These are phyloP conservation scores for Hibiscus tridactylites DNA, from an alignment of 345 rosid genomes.

Conservation along the genomic window DNA sequence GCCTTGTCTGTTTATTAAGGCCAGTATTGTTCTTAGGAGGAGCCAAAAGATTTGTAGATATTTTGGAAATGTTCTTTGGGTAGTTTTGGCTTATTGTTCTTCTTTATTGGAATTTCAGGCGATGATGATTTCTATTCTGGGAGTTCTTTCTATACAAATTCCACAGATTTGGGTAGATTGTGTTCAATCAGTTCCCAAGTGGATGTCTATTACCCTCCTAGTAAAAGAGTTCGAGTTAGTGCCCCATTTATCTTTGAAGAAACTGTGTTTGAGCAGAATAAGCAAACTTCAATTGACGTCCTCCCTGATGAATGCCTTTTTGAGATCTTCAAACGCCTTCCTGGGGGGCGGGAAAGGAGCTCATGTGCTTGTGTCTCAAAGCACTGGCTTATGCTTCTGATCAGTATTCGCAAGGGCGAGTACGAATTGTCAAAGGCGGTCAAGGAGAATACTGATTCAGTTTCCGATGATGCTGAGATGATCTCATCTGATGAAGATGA, in stretches of 20 bases:
- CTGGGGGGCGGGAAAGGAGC: conserved; percentile 45
- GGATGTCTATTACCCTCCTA: conserved; percentile 44
- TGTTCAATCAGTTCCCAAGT: conserved; percentile 32
- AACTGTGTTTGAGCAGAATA: conserved; percentile 21
- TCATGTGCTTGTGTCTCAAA: conserved; percentile 58
- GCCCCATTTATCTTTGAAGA: conserved; percentile 23
- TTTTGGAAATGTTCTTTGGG: background rate
- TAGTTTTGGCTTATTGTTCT: conserved; percentile 11
- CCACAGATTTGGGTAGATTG: conserved; percentile 31
- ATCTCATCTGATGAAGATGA: conserved; percentile 27
- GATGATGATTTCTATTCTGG: conserved; percentile 53
- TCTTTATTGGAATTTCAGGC: conserved; percentile 35
- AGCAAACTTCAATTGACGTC: conserved; percentile 38
- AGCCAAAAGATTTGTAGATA: no score
- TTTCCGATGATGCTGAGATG: conserved; percentile 33
- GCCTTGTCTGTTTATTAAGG: background rate
- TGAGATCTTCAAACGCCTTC: conserved; percentile 57
- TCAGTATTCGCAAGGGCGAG: conserved; percentile 45
- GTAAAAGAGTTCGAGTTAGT: conserved; percentile 54
- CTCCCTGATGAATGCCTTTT: conserved; percentile 77
- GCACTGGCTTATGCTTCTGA: conserved; percentile 53
- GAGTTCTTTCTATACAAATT: conserved; percentile 32
- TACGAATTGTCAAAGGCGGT: conserved; percentile 10
- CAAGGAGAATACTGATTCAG: conserved; percentile 9
- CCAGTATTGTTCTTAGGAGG: no score